These are phyloP conservation scores for Diaporthe sp. DNA, from an alignment of 2,329 filamentous ascomycete genomes.

Conservation along the genomic window DNA sequence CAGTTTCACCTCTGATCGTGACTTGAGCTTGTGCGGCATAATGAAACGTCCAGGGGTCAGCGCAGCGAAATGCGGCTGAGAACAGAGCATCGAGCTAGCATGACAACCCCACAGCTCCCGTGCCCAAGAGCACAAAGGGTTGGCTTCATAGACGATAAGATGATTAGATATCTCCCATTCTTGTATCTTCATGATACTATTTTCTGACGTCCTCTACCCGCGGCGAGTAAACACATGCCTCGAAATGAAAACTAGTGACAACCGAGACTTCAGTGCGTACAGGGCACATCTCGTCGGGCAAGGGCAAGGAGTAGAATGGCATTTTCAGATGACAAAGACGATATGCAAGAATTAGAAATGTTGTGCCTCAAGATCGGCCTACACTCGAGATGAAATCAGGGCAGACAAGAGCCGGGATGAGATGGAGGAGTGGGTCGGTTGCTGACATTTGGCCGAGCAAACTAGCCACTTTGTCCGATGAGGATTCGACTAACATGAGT, in stretches of 20 bases:
- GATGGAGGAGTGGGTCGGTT: not conserved
- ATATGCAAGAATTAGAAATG: no score
- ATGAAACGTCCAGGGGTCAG: conserved; percentile 26
- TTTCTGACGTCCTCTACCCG: no score
- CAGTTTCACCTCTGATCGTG: not conserved
- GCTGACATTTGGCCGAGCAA: no score
- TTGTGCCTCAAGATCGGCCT: no score
- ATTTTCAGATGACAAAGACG: not conserved
- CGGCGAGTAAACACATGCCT: not conserved
- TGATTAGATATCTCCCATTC: not conserved
- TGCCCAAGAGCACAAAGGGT: not conserved
- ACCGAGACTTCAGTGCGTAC: not conserved
- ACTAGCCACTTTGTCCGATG: not conserved
- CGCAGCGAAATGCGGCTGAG: not conserved
- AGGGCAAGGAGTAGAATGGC: no score
- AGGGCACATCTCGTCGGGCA: no score
- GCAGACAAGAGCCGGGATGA: not conserved
- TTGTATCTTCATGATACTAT: no score
- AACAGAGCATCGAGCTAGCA: not conserved
- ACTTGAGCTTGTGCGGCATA: not conserved
- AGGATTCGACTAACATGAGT: not conserved
- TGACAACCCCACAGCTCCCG: not conserved
- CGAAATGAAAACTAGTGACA: not conserved
- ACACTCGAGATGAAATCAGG: not conserved
- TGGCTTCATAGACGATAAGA: not conserved